Evolutionary conservation across 768 basidiomycete species (phyloP).

Genomic region (Boletus subcaerulescens): DNA sequence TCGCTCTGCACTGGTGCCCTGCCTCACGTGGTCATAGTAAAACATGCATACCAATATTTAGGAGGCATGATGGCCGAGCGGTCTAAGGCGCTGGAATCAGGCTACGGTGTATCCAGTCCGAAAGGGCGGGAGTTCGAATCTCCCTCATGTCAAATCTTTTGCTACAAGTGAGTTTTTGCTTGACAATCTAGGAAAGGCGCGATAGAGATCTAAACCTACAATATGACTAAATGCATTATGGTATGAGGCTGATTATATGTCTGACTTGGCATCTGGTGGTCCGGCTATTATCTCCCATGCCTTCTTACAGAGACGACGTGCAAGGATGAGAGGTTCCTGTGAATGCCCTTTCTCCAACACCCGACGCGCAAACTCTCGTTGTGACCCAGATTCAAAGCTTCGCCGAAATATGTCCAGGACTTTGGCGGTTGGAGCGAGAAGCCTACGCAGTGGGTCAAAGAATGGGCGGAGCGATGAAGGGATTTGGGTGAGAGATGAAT

Average conservation of each 20-base stretch:
- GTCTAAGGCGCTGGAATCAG: conserved; percentile 60
- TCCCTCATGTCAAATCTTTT: conserved; percentile 30
- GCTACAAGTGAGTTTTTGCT: not conserved
- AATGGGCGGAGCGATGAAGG: conserved; percentile 57
- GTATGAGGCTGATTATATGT: conserved; percentile 25
- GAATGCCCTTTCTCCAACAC: conserved; percentile 65
- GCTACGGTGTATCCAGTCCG: conserved; percentile 29
- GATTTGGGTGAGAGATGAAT: conserved; percentile 55
- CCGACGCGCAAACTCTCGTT: conserved; percentile 52
- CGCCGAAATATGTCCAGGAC: conserved; percentile 50
- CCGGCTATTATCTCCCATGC: conserved; percentile 39
- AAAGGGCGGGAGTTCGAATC: conserved; percentile 36
- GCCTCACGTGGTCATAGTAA: not conserved
- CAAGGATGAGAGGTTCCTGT: conserved; percentile 52
- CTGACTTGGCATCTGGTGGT: conserved; percentile 27
- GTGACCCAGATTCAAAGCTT: conserved; percentile 56
- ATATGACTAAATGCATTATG: conserved; percentile 9
- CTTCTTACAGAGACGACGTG: conserved; percentile 36
- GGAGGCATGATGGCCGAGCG: conserved; percentile 50
- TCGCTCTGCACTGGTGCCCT: not conserved
- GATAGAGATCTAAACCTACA: conserved; percentile 9
- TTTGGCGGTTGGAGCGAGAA: conserved; percentile 56
- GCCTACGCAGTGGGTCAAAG: conserved; percentile 47
- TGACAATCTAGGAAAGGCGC: not conserved
- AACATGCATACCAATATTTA: not conserved